Evolutionary conservation across 2,329 filamentous ascomycete species (phyloP).

Genomic region (Alternaria sp.): DNA sequence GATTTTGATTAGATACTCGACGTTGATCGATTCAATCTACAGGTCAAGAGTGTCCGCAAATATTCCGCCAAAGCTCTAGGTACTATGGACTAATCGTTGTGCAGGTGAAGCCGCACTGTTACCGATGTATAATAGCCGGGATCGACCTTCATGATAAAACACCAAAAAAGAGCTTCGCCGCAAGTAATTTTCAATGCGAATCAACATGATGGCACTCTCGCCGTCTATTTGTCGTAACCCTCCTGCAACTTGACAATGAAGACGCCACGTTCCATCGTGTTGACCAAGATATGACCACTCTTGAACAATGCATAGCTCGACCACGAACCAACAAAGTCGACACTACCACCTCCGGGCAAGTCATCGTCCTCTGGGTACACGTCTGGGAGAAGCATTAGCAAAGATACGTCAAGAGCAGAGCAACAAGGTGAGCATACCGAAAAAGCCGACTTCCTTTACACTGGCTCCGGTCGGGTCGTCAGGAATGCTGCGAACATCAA

Average conservation of each 20-base stretch:
- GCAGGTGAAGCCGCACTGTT: background rate
- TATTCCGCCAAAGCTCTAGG: background rate
- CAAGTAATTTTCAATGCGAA: background rate
- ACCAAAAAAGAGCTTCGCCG: background rate
- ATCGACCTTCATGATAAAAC: background rate
- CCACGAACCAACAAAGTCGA: conserved; percentile 57
- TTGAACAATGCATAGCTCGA: conserved; percentile 54
- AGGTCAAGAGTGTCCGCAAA: background rate
- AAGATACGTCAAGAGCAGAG: background rate
- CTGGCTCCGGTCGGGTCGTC: conserved; percentile 52
- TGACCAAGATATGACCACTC: conserved; percentile 52
- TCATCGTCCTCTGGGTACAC: conserved; percentile 56
- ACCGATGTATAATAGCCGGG: background rate
- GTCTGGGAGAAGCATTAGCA: conserved; percentile 34
- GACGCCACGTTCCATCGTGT: conserved; percentile 54
- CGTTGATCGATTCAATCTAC: background rate
- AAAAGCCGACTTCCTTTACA: conserved; percentile 56
- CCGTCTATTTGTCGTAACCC: conserved; percentile 15
- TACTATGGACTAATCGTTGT: background rate
- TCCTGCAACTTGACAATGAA: conserved; percentile 50
- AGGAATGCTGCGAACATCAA: conserved; percentile 55
- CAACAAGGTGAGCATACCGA: conserved; percentile 27
- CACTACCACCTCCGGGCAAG: conserved; percentile 48
- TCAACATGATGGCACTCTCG: no score
- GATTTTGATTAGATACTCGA: background rate